Evolutionary conservation across 805 yeast genomes (phyloP).

Genomic region (Myxozyma melibiosi): DNA sequence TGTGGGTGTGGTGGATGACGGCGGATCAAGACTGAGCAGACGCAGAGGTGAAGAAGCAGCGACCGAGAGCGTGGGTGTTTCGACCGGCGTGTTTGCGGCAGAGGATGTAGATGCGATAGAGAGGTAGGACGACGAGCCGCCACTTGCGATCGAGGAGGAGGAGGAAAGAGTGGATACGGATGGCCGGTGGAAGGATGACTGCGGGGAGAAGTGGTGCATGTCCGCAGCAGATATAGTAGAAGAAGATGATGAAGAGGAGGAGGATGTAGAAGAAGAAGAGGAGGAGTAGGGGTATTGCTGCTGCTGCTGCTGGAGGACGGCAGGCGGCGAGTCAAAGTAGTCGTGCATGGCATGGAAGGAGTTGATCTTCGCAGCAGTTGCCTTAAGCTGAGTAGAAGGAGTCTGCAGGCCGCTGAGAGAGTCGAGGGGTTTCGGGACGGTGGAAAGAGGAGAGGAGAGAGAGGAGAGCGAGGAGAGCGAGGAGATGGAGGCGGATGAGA

Average conservation of each 20-base stretch:
- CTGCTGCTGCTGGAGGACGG: conserved; percentile 4
- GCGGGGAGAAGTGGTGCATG: neutral
- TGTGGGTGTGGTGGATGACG: neutral
- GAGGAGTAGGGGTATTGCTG: neutral
- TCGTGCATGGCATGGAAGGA: conserved; percentile 24
- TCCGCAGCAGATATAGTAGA: conserved; percentile 3
- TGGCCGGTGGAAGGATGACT: conserved; percentile 11
- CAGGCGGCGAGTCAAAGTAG: conserved; percentile 20
- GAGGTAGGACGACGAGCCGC: conserved; percentile 1
- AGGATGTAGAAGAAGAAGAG: no score
- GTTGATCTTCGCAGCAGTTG: conserved; percentile 20
- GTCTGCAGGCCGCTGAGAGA: no score
- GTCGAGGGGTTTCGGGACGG: no score
- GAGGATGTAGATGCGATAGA: conserved; percentile 12
- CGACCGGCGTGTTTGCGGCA: neutral
- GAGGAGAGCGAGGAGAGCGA: neutral
- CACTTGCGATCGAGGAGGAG: conserved; percentile 21
- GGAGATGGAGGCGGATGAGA: conserved; percentile 24
- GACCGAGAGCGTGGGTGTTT: neutral
- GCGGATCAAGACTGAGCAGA: neutral
- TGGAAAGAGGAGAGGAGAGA: neutral
- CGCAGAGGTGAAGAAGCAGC: neutral
- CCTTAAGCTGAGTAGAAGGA: no score
- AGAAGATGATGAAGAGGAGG: neutral
- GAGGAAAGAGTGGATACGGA: conserved; percentile 20